These are phyloP conservation scores for Candida rishiriensis DNA, from an alignment of 805 yeast genomes.

Conservation along the genomic window DNA sequence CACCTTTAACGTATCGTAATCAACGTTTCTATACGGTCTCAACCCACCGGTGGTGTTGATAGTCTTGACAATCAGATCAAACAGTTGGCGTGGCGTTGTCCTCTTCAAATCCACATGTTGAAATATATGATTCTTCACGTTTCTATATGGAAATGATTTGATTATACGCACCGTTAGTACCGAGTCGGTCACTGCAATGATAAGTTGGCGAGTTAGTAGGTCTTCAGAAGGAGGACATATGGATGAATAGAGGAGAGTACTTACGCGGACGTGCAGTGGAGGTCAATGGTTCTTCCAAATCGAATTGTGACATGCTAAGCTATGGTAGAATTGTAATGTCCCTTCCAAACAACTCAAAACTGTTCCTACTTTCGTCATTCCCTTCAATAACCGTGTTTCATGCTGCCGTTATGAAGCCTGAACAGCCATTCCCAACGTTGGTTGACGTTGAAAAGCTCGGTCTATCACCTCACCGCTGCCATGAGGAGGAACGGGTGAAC, in stretches of 20 bases:
- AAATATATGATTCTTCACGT: constrained; percentile 72
- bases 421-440: too few species aligned
- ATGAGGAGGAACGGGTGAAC: too few species aligned
- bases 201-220: constrained; percentile 1
- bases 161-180: constrained; percentile 80
- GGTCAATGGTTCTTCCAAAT: constrained; percentile 69
- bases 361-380: too few species aligned
- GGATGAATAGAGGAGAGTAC: constrained; percentile 12
- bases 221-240: neutral
- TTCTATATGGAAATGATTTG: constrained; percentile 88
- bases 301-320: constrained; percentile 20
- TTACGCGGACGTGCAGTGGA: constrained; percentile 66
- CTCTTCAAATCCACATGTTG: constrained; percentile 64
- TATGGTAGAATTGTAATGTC: too few species aligned
- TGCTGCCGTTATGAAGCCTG: too few species aligned
- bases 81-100: constrained; percentile 62
- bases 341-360: too few species aligned
- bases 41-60: constrained; percentile 57
- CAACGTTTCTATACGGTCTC: constrained; percentile 78
- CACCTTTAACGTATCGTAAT: constrained; percentile 71
- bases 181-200: constrained; percentile 50
- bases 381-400: too few species aligned
- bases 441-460: too few species aligned
- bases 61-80: constrained; percentile 43
- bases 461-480: too few species aligned